Evolutionary conservation across 2,329 filamentous ascomycete genomes (phyloP), one percentile per base, ranked within the genome.

Genomic region (Pseudogymnoascus sp.): DNA sequence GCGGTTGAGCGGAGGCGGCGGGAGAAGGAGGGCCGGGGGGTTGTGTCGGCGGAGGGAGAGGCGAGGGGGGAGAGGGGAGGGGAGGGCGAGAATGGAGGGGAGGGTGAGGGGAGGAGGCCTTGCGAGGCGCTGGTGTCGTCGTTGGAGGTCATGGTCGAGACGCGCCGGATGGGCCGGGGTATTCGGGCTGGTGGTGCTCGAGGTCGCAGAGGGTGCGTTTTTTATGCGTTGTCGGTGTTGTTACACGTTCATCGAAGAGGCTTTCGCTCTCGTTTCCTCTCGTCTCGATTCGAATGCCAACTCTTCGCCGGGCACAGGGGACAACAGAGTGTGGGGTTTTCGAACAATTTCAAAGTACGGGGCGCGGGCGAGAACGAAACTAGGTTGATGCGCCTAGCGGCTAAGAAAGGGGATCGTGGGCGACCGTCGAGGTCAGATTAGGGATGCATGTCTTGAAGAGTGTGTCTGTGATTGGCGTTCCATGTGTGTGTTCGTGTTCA

Each of bases 61-160:
- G n/a, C 50, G 71, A 67, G 67, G 59, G 72, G 67, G 60, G 73
- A 11, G 68, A 78, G 14, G 80, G 78, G 25, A 81, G 79, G 62
- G 78, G 76, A 28, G 74, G n/a, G n/a, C n/a, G n/a, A n/a, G n/a
- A n/a, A n/a, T n/a, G 74, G 32, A 79, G 69, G 41, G 7, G 47
- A 64, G 68, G 69, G 57, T 8, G 74, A 64, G 61, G 81, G 70
- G 62, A 78, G 75, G 37, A 81, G 77, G 50, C 76, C 78, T 67
- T 76, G 78, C 61, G 79, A 79, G 63, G 79, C 74, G 62, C 79
- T 78, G 50, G 72, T 70, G 71, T 80, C 79, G 73, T 82, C 77
- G 67, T 76, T 76, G 34, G 79, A 78, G n/a, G n/a, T n/a, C 80
- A 83, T 83, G 34, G 62, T 73, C 61, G 35, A 61, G 61, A 34